Conservation (phyloP, 176 grass and related monocot species). For the Miscanthus lutarioriparius region DNA sequence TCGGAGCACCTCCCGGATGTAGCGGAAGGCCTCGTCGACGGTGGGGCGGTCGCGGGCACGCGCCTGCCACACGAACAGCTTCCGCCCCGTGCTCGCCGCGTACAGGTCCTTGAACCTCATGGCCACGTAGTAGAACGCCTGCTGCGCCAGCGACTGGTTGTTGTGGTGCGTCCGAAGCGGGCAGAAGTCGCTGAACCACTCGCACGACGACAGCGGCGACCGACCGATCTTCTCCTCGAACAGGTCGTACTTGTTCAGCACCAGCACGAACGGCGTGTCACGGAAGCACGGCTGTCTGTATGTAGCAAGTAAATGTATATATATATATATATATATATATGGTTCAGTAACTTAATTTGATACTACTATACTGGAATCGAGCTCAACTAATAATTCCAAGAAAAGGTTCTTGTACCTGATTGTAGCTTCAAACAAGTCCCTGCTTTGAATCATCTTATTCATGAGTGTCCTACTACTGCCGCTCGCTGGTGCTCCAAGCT, state of each 20-base stretch:
- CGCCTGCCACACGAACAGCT: constrained; percentile 90
- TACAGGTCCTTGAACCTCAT: constrained; percentile 94
- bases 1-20: constrained; percentile 74
- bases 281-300: constrained; percentile 79
- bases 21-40: constrained; percentile 79
- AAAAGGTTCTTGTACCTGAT: constrained; percentile 51
- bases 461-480: constrained; percentile 37
- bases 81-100: constrained; percentile 47
- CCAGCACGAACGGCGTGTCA: constrained; percentile 76
- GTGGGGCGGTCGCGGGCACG: constrained; percentile 65
- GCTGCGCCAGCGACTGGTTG: constrained; percentile 81
- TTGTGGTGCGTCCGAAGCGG: constrained; percentile 74
- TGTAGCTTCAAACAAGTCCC: constrained; percentile 85
- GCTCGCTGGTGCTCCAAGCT: constrained; percentile 46
- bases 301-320: neutral
- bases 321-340: neutral
- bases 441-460: constrained; percentile 95
- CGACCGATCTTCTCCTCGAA: constrained; percentile 82
- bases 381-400: neutral
- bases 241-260: constrained; percentile 95
- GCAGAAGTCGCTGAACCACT: constrained; percentile 87
- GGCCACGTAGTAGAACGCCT: constrained; percentile 90
- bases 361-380: neutral
- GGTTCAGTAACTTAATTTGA: neutral
- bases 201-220: constrained; percentile 47